A percentile compares a stretch with the other conserved stretches of the same genome.
Conservation (phyloP, 257 asterid species). For the Capsicum baccatum region DNA sequence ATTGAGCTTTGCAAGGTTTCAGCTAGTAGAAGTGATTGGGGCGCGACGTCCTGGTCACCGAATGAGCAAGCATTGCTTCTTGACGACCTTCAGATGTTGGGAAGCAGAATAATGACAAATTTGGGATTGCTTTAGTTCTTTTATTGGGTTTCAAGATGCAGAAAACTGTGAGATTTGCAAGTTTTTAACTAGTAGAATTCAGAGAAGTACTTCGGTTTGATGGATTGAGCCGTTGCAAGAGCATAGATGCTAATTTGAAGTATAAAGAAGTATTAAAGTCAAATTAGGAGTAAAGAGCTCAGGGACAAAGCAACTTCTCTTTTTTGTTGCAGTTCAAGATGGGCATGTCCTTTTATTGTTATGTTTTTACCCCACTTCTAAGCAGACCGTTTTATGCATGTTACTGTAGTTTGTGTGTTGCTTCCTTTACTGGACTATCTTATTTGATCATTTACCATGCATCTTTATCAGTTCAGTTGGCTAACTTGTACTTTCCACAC, state of each 20-base stretch:
- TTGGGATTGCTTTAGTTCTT: background rate
- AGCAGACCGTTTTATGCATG: background rate
- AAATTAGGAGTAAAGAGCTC: background rate
- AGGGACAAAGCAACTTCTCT: background rate
- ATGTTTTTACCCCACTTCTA: background rate
- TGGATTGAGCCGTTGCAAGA: background rate
- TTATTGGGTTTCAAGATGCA: background rate
- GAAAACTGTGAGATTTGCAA: background rate
- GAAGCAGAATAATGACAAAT: background rate
- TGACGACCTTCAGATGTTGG: background rate
- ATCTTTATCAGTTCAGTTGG: conserved; percentile 24
- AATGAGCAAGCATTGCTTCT: background rate
- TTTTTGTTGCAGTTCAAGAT: conserved; percentile 11
- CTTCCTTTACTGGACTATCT: background rate
- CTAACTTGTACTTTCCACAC: background rate
- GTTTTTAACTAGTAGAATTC: background rate
- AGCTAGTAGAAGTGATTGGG: background rate
- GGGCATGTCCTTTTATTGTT: background rate
- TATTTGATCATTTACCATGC: background rate
- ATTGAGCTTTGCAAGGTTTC: background rate
- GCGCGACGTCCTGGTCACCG: background rate
- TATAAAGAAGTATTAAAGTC: background rate
- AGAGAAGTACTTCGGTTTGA: background rate
- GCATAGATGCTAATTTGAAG: background rate
- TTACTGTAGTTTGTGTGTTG: background rate